These are phyloP conservation scores for Coprinopsis marcescibilis DNA, from an alignment of 768 basidiomycete species.

Conservation along the genomic window DNA sequence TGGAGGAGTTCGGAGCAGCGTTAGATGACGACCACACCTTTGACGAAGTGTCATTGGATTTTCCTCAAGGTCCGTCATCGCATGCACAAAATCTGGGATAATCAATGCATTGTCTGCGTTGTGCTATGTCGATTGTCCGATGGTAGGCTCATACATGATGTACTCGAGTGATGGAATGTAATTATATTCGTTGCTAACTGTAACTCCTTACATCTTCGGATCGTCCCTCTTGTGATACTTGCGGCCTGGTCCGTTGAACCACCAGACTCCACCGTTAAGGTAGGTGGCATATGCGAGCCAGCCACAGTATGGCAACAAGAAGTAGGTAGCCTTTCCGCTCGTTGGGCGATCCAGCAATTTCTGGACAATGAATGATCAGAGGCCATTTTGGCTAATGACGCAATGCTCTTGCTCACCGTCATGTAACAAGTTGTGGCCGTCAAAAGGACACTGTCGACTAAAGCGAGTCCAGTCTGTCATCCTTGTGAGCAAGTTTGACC, in stretches of 20 bases:
- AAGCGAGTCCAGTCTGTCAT: conserved; percentile 44
- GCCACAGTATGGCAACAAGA: conserved; percentile 59
- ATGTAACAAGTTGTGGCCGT: conserved; percentile 52
- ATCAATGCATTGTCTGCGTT: no score
- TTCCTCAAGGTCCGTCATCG: conserved; percentile 8
- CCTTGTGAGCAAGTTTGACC: neutral
- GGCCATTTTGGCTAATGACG: neutral
- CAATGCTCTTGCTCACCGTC: conserved; percentile 37
- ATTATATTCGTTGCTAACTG: neutral
- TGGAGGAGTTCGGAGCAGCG: conserved; percentile 49
- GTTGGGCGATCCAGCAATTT: conserved; percentile 45
- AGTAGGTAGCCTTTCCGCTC: conserved; percentile 43
- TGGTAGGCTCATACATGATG: no score
- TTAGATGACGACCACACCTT: conserved; percentile 44
- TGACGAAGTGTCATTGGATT: conserved; percentile 38
- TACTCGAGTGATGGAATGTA: neutral
- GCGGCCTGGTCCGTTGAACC: conserved; percentile 33
- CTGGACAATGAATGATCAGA: conserved; percentile 20
- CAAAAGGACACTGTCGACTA: conserved; percentile 48
- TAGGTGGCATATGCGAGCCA: conserved; percentile 66
- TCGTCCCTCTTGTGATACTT: neutral
- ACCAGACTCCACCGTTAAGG: conserved; percentile 62
- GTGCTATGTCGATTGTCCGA: no score
- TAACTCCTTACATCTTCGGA: neutral
- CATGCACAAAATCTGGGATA: neutral